Conservation (phyloP, 73 alveolate genomes). For the Paramecium tetraurelia region DNA sequence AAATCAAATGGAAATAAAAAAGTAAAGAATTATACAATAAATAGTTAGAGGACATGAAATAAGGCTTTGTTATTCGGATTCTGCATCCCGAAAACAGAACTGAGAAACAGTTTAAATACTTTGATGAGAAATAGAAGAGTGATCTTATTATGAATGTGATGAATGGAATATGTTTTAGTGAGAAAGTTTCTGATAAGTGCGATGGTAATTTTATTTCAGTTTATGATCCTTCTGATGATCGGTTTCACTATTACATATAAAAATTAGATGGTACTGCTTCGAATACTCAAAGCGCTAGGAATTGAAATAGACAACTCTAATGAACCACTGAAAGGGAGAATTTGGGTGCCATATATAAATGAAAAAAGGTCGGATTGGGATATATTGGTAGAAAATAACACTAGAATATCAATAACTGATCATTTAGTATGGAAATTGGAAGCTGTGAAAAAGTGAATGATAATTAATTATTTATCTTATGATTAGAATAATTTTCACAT, state of each 20-base stretch:
- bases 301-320: conserved; percentile 68
- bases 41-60: background rate
- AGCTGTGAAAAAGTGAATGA: background rate
- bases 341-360: conserved; percentile 77
- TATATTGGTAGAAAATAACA: conserved; percentile 65
- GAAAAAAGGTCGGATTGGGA: conserved; percentile 71
- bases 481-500: background rate
- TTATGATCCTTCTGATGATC: conserved; percentile 60
- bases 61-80: background rate
- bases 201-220: conserved; percentile 77
- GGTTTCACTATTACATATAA: conserved; percentile 72
- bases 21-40: background rate
- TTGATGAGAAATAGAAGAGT: conserved; percentile 30
- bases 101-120: background rate
- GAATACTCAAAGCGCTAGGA: conserved; percentile 44
- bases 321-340: conserved; percentile 68
- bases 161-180: conserved; percentile 72
- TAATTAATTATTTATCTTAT: background rate
- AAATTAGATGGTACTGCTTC: conserved; percentile 41
- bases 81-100: background rate
- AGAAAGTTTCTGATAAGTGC: conserved; percentile 63
- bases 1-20: background rate
- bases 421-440: conserved; percentile 67
- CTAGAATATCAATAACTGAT: conserved; percentile 64
- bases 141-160: conserved; percentile 53